Evolutionary conservation across 108 stramenopile genomes (phyloP), one percentile per base, ranked within the genome.

Genomic region (Skeletonema menzelii): DNA sequence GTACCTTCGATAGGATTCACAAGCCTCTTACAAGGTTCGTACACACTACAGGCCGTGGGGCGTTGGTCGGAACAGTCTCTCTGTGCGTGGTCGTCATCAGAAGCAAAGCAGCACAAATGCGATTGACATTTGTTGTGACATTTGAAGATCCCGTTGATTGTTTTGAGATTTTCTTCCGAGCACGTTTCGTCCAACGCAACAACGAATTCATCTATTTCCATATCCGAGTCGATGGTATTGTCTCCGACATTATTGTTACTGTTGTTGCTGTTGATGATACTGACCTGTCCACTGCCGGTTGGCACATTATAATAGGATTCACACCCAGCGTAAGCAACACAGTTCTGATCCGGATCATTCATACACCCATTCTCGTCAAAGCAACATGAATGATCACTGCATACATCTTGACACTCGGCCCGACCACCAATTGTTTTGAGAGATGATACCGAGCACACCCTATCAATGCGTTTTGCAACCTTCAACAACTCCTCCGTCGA

Each of bases 311-410:
- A 37, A 55, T 68, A 61, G 8, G 67, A 27, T 40, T 76, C 67
- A 62, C 75, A 76, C 3, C 75, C 75, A 38, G 75, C 75, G 49
- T 76, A 67, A 27, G 67, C 75, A 8, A 76, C 62, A 27, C 75
- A 76, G 26, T 76, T 76, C 32, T 69, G 27, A 38, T 38, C 56
- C 13, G 62, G 19, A 28, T 76, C 67, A 62, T 63, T 42, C 2
- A 61, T 10, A 42, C 75, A 76, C 12, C 75, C 75, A 59, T 63
- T 4, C 2, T 7, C 31, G 27, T 69, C 34, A 76, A 76, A 76
- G 38, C 75, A 76, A 30, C 75, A 76, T 32, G 68, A 56, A 59
- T 63, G 66, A 24, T 58, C 75, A 17, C 53, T 68, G 58, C 75
- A 76, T 20, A 42, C 14, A 13, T 63, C 49, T 27, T 76, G 67